Evolutionary conservation across 1,284 basidiomycete genomes (phyloP), one percentile per base, ranked within the genome.

Genomic region (Boletus nobilissimus): DNA sequence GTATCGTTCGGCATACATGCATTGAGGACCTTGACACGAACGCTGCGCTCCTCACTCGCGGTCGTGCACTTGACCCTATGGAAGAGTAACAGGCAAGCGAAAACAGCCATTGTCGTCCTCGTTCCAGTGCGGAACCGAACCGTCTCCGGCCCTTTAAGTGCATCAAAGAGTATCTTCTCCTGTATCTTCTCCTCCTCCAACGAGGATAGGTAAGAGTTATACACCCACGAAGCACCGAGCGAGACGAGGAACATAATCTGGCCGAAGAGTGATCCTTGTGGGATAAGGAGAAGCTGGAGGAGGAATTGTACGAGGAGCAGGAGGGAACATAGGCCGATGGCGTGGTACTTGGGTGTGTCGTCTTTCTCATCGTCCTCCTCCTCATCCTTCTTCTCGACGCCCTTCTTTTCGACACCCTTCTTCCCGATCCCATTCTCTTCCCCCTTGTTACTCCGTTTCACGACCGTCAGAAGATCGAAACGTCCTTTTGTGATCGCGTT

Each of bases 231-330:
- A 4, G 77, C 75, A 1, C 79, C 82, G 34, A 86, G 77, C 16
- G 84, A 84, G 22, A 69, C 10, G n/a, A 81, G 43, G 73, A 85
- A 85, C 80, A 85, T 81, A 24, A 80, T 70, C 48, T 85, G 84
- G 13, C 84, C 85, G 26, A 85, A 84, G 6, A 84, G 77, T 6
- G 77, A 36, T 5, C 74, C 82, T 74, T 84, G 84, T 1, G 84
- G 83, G 40, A 85, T 78, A n/a, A 85, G 75, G 70, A 85, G 76
- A 18, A 85, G 78, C 39, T 84, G 84, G 46, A 78, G n/a, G 18
- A 84, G 51, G 65, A 84, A 82, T 48, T 84, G 84, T 19, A 76
- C 38, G 34, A 62, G 60, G 34, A 62, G 60, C 34, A 64, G 26
- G 36, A 64, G 38, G 24, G 64, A 69, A 32, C 76, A 82, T 11